Evolutionary conservation across 768 basidiomycete species (phyloP), one percentile per base, ranked within the genome.

Genomic region (Coprinopsis strossmayeri): DNA sequence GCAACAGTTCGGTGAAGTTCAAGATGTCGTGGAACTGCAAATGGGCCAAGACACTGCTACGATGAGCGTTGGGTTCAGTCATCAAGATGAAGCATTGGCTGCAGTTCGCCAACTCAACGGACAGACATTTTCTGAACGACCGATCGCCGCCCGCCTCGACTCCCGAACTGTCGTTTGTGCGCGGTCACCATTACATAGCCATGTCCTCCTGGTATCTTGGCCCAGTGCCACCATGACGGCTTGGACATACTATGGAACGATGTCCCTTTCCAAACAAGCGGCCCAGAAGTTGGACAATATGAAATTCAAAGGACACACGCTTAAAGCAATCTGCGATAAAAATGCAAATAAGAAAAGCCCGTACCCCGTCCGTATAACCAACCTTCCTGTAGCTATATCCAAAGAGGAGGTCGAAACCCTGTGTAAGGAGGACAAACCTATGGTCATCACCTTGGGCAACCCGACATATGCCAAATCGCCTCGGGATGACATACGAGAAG

Each of bases 241-340:
- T 3, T 81, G 74, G 72, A 67, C 65, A 18, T 69, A 70, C 51
- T 82, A 78, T 55, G 21, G 59, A 3, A 66, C 66, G 2, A 60
- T 77, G 30, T 59, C 64, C 1, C 52, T 53, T n/a, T 79, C 78
- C 1, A 76, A 74, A 50, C 45, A 58, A 10, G 68, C 71, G 40
- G 72, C 66, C 4, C 55, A 55, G n/a, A 63, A 62, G 21, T 59
- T 81, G 3, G 55, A 77, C 42, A 71, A 68, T 1, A 55, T 55
- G 34, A 53, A 59, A 9, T 57, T 78, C 53, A 59, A 68, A 12
- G 72, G 70, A 11, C 63, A 69, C 20, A 64, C 60, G 43, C 60
- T 81, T 41, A 64, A 62, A 17, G 70, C 73, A 0, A 51, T 61
- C 3, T 74, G 74, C 56, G 55, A 61, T 17, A 55, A 63, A 17